Conservation (phyloP, 2,329 filamentous ascomycete genomes). For the Pseudocercospora crystallina region DNA sequence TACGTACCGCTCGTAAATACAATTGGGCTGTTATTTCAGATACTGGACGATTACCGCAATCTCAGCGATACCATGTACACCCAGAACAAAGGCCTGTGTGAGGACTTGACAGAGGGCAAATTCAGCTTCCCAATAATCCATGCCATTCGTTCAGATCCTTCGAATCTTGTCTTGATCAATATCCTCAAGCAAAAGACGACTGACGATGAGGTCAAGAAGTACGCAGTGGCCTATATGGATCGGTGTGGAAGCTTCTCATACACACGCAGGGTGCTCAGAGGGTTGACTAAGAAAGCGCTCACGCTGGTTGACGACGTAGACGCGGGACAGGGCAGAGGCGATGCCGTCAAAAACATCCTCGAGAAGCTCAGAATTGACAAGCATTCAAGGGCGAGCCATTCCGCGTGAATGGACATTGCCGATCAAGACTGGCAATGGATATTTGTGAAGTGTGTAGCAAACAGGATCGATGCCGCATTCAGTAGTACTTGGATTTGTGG, state of each 20-base stretch:
- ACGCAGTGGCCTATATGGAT: conserved; percentile 90
- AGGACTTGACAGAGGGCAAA: conserved; percentile 95
- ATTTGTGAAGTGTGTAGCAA: too few species aligned
- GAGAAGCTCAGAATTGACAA: conserved; percentile 40
- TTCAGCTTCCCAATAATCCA: conserved; percentile 96
- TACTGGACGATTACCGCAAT: conserved; percentile 92
- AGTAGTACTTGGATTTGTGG: too few species aligned
- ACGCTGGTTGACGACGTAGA: conserved; percentile 45
- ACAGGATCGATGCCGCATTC: too few species aligned
- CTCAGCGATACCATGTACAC: conserved; percentile 65
- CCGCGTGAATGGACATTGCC: too few species aligned
- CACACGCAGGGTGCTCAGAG: conserved; percentile 61
- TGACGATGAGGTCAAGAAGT: conserved; percentile 84
- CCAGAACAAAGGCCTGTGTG: conserved; percentile 87
- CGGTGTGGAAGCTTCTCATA: conserved; percentile 84
- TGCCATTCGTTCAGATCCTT: conserved; percentile 74
- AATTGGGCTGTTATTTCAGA: conserved; percentile 84
- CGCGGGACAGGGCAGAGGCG: conserved; percentile 36
- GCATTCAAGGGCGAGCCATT: conserved; percentile 18
- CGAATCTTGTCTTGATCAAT: conserved; percentile 79
- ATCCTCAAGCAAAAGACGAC: conserved; percentile 87
- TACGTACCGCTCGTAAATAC: conserved; percentile 83
- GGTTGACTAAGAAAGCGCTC: conserved; percentile 45
- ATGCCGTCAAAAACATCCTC: conserved; percentile 38
- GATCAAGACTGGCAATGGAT: too few species aligned